phyloP scores from a whole-genome alignment of 1,284 basidiomycete genomes.

The Trichosporon inkin region DNA sequence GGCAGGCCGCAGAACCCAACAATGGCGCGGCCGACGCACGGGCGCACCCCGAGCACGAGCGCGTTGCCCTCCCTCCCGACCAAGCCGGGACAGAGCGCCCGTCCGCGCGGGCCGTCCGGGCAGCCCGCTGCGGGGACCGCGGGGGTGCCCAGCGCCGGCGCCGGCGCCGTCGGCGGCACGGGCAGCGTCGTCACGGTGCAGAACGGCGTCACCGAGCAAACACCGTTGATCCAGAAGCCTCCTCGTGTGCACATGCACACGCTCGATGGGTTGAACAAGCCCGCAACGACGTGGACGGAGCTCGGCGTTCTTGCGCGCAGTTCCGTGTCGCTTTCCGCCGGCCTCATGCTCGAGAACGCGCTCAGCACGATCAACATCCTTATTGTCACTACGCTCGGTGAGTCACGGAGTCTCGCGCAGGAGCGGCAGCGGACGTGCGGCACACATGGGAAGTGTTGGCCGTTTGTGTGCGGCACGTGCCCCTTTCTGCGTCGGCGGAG shows the following conservation, averaged over 20 bases:
- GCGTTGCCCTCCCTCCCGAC: neutral
- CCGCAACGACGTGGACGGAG: slow-evolving; percentile 21
- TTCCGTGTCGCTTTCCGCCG: slow-evolving; percentile 18
- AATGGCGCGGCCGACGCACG: neutral
- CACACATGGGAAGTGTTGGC: neutral
- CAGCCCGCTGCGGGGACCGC: neutral
- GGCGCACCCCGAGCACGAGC: neutral
- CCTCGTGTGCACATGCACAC: slow-evolving; percentile 12
- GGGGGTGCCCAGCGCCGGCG: neutral
- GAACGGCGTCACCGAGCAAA: neutral
- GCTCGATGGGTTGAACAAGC: slow-evolving; percentile 21
- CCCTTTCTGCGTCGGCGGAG: no score
- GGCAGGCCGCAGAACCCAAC: neutral
- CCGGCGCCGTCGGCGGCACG: neutral
- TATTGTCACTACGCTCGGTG: slow-evolving; percentile 29
- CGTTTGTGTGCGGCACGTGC: neutral
- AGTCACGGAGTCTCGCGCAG: neutral
- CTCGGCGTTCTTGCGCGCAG: slow-evolving; percentile 18
- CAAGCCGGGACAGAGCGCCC: neutral
- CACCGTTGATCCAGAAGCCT: neutral
- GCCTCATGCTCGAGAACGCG: slow-evolving; percentile 27
- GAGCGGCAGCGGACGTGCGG: neutral
- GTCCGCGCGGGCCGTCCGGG: neutral
- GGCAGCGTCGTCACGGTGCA: neutral
- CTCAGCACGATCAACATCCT: slow-evolving; percentile 30